A percentile compares a stretch with the other conserved stretches of the same genome.
phyloP scores from a whole-genome alignment of 2,329 filamentous ascomycete genomes.

The Alternaria sp. region DNA sequence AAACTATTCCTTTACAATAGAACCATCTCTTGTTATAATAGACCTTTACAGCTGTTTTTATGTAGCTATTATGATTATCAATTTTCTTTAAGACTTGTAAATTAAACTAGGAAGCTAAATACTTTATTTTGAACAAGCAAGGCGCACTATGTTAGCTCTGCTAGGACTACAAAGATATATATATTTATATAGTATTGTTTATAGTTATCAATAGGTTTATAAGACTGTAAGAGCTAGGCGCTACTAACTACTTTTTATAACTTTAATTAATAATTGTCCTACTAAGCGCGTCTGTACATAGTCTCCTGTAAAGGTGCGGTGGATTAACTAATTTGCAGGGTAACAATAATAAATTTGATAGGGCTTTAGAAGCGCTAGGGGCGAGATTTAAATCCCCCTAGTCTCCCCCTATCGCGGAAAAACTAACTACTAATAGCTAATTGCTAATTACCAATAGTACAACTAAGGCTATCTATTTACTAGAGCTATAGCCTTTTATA shows the following conservation, averaged over 20 bases:
- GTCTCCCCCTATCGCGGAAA: no score
- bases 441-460: no score
- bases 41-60: neutral
- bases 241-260: neutral
- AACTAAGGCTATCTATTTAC: no score
- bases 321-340: no score
- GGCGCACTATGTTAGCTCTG: neutral
- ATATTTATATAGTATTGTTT: neutral
- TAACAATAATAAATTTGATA: no score
- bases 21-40: neutral
- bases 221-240: neutral
- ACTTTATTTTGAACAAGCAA: neutral
- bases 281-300: neutral
- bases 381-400: no score
- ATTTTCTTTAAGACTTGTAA: neutral
- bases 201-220: neutral
- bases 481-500: no score
- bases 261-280: neutral
- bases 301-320: no score
- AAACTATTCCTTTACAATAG: no score
- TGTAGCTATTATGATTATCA: neutral
- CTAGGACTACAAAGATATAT: neutral
- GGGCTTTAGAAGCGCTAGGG: no score
- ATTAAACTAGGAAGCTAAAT: neutral
- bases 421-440: no score